phyloP scores from a whole-genome alignment of 305 asterid species.

The Plantago coronopus region DNA sequence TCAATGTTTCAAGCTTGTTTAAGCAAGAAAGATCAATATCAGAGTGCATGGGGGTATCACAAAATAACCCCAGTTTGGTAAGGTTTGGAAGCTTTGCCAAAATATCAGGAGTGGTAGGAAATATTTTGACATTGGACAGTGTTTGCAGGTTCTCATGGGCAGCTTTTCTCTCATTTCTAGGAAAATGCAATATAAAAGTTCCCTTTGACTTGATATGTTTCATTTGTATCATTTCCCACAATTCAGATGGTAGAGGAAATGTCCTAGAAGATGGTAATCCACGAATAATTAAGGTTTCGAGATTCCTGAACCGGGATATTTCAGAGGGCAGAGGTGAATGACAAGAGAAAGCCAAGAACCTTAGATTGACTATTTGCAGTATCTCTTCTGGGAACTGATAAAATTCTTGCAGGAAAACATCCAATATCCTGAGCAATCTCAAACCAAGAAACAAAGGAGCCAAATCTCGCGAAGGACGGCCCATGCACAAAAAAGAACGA shows the following conservation, averaged over 20 bases:
- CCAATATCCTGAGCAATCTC: conserved; percentile 27
- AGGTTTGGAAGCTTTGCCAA: conserved; percentile 2
- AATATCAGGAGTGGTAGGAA: conserved; percentile 5
- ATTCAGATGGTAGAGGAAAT: not conserved
- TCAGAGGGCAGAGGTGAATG: conserved; percentile 10
- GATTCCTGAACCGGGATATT: conserved; percentile 14
- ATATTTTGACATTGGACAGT: conserved; percentile 6
- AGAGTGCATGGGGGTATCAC: not conserved
- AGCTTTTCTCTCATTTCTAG: not conserved
- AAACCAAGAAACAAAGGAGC: not conserved
- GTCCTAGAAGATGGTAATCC: not conserved
- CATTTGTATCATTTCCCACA: conserved; percentile 8
- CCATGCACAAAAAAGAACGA: conserved; percentile 13
- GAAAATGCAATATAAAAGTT: not conserved
- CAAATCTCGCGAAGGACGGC: not conserved
- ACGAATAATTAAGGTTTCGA: conserved; percentile 15
- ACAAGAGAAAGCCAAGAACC: conserved; percentile 21
- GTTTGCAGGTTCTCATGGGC: conserved; percentile 1
- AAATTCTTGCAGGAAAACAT: not conserved
- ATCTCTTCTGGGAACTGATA: conserved; percentile 15
- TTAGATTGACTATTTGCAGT: conserved; percentile 14
- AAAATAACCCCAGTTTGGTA: conserved; percentile 6
- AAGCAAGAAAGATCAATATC: conserved; percentile 12
- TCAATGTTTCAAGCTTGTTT: conserved; percentile 18
- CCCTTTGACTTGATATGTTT: conserved; percentile 1